Evolutionary conservation across 2,329 filamentous ascomycete genomes (phyloP).

Genomic region (Fusarium nanum): DNA sequence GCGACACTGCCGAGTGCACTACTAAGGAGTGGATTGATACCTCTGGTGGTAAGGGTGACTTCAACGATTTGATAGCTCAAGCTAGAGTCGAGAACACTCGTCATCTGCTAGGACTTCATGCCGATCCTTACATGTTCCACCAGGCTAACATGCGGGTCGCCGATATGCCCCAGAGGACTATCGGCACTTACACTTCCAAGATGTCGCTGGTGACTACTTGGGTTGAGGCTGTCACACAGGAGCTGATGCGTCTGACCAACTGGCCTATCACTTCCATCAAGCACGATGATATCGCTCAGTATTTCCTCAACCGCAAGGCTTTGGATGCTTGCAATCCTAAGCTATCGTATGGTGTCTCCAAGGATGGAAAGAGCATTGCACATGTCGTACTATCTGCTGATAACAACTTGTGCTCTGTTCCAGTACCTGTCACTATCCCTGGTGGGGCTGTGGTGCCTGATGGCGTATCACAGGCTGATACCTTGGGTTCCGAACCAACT

Average conservation of each 20-base stretch:
- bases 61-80: constrained; percentile 14
- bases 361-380: constrained; percentile 12
- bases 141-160: constrained; percentile 34
- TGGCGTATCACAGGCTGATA: not conserved
- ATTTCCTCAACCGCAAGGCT: constrained; percentile 29
- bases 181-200: constrained; percentile 25
- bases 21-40: constrained; percentile 33
- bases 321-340: constrained; percentile 27
- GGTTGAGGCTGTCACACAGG: constrained; percentile 35
- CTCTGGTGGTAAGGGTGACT: constrained; percentile 22
- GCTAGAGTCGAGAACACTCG: constrained; percentile 26
- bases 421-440: constrained; percentile 27
- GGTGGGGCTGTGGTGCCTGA: constrained; percentile 1
- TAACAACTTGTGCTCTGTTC: constrained; percentile 21
- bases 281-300: constrained; percentile 33
- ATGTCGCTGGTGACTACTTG: constrained; percentile 35
- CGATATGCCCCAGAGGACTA: constrained; percentile 17
- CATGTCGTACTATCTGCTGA: constrained; percentile 20
- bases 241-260: constrained; percentile 30
- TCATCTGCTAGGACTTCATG: constrained; percentile 20
- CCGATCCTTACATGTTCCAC: constrained; percentile 40
- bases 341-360: constrained; percentile 23
- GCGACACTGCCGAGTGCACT: constrained; percentile 28
- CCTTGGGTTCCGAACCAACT: constrained; percentile 29
- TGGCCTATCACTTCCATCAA: constrained; percentile 32